Base-by-base conservation (phyloP, 768 basidiomycete species). In the Mycena haematopus region DNA sequence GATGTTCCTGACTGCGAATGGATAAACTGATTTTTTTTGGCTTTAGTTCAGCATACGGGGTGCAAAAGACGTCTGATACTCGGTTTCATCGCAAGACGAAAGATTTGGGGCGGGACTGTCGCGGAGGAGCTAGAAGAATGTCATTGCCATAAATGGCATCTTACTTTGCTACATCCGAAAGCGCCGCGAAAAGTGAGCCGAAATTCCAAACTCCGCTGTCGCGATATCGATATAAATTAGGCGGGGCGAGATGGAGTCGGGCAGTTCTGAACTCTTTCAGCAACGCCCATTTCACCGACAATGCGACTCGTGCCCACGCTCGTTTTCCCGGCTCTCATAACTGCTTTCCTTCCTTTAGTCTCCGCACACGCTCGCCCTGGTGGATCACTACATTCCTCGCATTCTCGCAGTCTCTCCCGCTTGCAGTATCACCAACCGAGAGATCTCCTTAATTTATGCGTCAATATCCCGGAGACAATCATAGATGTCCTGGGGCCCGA, bases 221-320 rank as follows among this genome's bases (percentile, higher is more conserved):
- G 46, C 51, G 25, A 22, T 65, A 60, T 60, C 51, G 25, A 22
- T 65, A 60, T 60, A 65, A 56, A 56, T 31, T 13, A 24, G 52
- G 21, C 6, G 21, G 11, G 52, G n/a, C 11, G 14, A 27, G 22
- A 9, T 42, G 14, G 3, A 31, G 9, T 15, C 29, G 17, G 11
- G 1, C 54, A 55, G 52, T 64, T 60, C 52, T 62, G 61, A 42
- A 45, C 52, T 56, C 58, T 56, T 64, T 24, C 63, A 58, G 53
- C 53, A 59, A 60, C 63, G 11, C 29, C 57, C 63, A n/a, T n/a
- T 29, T 49, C 21, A 2, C 11, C 62, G 24, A 53, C 58, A 52
- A 65, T 65, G 63, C 63, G 47, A 33, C 19, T 65, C 59, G 55
- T 55, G 13, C 50, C 58, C 54, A 65, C 63, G 13, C 54, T 65